These are phyloP conservation scores for Eutrema yunnanense DNA, from an alignment of 345 rosid species.

Conservation along the genomic window DNA sequence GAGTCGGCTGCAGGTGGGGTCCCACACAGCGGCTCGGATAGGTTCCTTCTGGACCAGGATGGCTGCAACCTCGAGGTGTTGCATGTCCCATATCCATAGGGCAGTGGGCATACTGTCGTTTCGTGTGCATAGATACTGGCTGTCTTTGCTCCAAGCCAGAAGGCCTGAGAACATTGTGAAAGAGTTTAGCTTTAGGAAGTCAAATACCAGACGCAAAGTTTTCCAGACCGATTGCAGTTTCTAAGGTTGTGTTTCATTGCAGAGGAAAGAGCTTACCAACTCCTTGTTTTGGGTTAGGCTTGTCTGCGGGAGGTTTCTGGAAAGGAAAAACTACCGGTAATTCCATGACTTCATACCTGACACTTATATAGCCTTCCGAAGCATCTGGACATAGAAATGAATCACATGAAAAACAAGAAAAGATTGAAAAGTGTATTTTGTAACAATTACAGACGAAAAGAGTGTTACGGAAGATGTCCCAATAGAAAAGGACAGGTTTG, in stretches of 20 bases:
- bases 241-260: background rate
- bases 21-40: conserved; percentile 82
- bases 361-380: conserved; percentile 66
- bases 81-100: conserved; percentile 94
- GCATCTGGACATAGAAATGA: conserved; percentile 34
- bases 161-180: conserved; percentile 48
- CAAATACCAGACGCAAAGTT: background rate
- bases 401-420: background rate
- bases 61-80: conserved; percentile 75
- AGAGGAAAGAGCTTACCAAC: conserved; percentile 51
- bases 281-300: conserved; percentile 98
- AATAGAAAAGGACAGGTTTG: background rate
- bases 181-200: background rate
- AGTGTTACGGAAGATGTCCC: background rate
- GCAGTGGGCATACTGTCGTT: conserved; percentile 90
- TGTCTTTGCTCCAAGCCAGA: conserved; percentile 91
- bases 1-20: conserved; percentile 77
- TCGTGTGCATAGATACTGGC: conserved; percentile 77
- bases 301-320: conserved; percentile 78
- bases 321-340: conserved; percentile 68
- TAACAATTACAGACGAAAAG: background rate
- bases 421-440: background rate
- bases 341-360: conserved; percentile 78
- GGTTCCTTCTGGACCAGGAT: conserved; percentile 91
- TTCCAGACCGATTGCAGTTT: background rate